Conservation (phyloP, 2,329 filamentous ascomycete genomes). For the Trichoderma gracile region DNA sequence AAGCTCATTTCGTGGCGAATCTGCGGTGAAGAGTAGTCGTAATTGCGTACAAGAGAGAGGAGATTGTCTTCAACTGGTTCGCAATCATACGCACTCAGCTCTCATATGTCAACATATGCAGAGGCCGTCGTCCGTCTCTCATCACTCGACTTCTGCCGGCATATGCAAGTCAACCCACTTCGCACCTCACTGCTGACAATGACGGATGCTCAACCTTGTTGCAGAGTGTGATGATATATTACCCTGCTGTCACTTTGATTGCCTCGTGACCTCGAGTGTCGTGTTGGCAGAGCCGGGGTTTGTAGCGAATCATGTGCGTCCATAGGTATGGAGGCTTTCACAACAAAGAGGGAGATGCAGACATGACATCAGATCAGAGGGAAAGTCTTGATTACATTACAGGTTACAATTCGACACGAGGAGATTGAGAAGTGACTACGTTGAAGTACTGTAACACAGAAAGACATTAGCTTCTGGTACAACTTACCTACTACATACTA, state of each 20-base stretch:
- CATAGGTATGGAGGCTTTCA: too few species aligned
- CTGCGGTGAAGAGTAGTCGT: too few species aligned
- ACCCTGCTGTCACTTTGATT: background rate
- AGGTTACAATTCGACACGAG: too few species aligned
- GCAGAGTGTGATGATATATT: background rate
- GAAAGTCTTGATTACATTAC: too few species aligned
- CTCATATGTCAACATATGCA: background rate
- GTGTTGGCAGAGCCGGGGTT: background rate
- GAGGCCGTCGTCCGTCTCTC: background rate
- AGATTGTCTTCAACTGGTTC: background rate
- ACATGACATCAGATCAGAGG: too few species aligned
- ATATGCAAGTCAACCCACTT: conserved; percentile 23
- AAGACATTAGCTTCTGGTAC: too few species aligned
- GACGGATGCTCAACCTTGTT: conserved; percentile 8
- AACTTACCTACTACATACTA: too few species aligned
- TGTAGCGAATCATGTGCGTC: background rate
- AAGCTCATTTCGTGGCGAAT: too few species aligned
- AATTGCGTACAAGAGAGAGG: too few species aligned
- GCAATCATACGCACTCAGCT: background rate
- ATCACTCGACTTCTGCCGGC: conserved; percentile 15
- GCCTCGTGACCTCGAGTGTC: conserved; percentile 7
- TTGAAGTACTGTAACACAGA: too few species aligned
- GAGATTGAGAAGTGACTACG: too few species aligned
- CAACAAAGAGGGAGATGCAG: too few species aligned
- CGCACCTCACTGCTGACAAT: conserved; percentile 1